phyloP scores from a whole-genome alignment of 2,329 filamentous ascomycete genomes.

The Hypomyces rosellus region DNA sequence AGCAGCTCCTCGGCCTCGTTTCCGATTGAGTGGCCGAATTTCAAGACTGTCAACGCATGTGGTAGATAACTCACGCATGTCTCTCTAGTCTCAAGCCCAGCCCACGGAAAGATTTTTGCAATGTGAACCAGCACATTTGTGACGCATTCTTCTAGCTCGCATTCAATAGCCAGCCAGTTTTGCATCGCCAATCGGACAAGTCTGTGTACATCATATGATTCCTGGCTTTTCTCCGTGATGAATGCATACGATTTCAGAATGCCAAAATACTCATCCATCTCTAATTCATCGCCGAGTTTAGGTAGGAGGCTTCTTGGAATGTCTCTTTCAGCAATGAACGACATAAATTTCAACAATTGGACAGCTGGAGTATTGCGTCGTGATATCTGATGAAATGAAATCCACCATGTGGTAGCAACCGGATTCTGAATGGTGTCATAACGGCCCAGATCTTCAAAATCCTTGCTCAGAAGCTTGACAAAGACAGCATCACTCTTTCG shows the following conservation, averaged over 20 bases:
- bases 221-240: not conserved
- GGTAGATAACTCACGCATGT: not conserved
- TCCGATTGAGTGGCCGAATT: not conserved
- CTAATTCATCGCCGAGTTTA: conserved; percentile 2
- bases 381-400: conserved; percentile 27
- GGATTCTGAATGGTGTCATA: conserved; percentile 22
- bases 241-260: not conserved
- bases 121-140: not conserved
- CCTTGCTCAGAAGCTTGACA: conserved; percentile 20
- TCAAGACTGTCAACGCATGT: not conserved
- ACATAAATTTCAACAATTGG: conserved; percentile 24
- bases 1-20: not conserved
- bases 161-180: not conserved
- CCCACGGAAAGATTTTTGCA: not conserved
- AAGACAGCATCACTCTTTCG: conserved; percentile 15
- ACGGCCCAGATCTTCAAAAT: conserved; percentile 24
- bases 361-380: conserved; percentile 19
- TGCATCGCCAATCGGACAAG: not conserved
- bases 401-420: conserved; percentile 27
- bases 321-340: conserved; percentile 22
- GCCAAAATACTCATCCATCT: conserved; percentile 11
- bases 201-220: not conserved
- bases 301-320: conserved; percentile 24
- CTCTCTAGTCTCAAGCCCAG: not conserved
- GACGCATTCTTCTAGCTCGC: not conserved